A percentile compares a stretch with the other conserved stretches of the same genome.
Conservation (phyloP, 768 basidiomycete species). For the Suillus plorans region DNA sequence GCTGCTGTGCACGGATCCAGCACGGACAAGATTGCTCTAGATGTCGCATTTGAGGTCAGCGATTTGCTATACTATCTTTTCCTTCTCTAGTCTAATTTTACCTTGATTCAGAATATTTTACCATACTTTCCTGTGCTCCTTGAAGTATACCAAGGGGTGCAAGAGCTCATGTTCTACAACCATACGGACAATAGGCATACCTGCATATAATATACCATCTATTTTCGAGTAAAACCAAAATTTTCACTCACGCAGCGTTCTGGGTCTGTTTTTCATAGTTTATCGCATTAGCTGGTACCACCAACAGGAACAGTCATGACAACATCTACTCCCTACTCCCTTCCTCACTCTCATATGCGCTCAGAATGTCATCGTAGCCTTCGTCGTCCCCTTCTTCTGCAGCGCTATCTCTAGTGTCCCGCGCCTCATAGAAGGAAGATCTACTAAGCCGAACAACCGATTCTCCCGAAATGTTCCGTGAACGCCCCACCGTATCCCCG, state of each 20-base stretch:
- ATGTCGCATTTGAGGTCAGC: slow-evolving; percentile 63
- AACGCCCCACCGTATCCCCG: slow-evolving; percentile 24
- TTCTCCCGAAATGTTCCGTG: slow-evolving; percentile 43
- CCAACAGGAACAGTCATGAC: slow-evolving; percentile 10
- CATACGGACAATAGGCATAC: neutral
- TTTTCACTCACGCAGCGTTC: neutral
- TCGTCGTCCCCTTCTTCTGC: slow-evolving; percentile 79
- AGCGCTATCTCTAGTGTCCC: slow-evolving; percentile 52
- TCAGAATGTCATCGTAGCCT: slow-evolving; percentile 73
- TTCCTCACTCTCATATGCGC: slow-evolving; percentile 81
- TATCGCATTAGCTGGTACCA: neutral
- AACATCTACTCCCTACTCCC: slow-evolving; percentile 26
- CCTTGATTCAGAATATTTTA: slow-evolving; percentile 52
- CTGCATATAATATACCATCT: slow-evolving; percentile 1
- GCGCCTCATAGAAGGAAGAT: slow-evolving; percentile 42
- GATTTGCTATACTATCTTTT: slow-evolving; percentile 1
- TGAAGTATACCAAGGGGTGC: slow-evolving; percentile 60
- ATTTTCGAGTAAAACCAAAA: neutral
- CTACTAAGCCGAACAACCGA: slow-evolving; percentile 42
- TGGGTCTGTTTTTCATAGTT: neutral
- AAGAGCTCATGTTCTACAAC: slow-evolving; percentile 38
- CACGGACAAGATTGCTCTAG: slow-evolving; percentile 33
- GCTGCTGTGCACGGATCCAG: slow-evolving; percentile 42
- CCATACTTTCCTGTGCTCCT: slow-evolving; percentile 63
- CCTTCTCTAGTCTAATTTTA: neutral